Base-by-base conservation (phyloP, 768 basidiomycete genomes). In the Serendipita vermifera region DNA sequence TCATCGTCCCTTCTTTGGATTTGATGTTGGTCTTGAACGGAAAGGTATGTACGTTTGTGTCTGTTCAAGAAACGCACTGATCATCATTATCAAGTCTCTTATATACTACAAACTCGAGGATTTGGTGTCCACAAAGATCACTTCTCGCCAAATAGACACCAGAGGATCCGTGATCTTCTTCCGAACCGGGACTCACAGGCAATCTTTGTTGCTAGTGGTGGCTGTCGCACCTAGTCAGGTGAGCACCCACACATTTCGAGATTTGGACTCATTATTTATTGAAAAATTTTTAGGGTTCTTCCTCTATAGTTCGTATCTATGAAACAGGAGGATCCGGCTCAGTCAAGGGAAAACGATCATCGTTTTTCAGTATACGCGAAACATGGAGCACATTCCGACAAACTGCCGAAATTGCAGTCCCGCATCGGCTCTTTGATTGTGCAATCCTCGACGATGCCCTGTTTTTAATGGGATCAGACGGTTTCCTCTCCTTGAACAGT, bases 141-240 rank as follows among this genome's bases (percentile, higher is more conserved):
- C 46, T 5, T 51, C 46, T 22, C 46, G 46, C 9, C 46, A 51
- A 29, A 31, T 51, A 9, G 46, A 51, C 29, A 51, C 46, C 24
- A 51, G 32, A 51, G 46, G 46, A 5, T 29, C 46, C n/a, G 46
- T 51, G 15, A 20, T 24, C 20, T 51, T 51, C 46, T 51, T 51
- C 24, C 46, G 46, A 9, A 27, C 24, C 32, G 22, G 46, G n/a
- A 24, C 32, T 22, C 46, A 51, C 46, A n/a, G 27, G 32, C 24
- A n/a, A 15, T n/a, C 9, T 24, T 31, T 31, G 32, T n/a, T 51
- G 9, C 22, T 51, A 5, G 24, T 51, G 9, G 46, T 27, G 4
- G 46, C 46, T 11, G 46, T 51, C 24, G 46, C 24, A 27, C 46
- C 26, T 27, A 29, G 27, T n/a, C 46, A 51, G 5, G 46, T 51